These are phyloP conservation scores for Sugiyamaella marilandica DNA, from an alignment of 805 yeast genomes.

Conservation along the genomic window DNA sequence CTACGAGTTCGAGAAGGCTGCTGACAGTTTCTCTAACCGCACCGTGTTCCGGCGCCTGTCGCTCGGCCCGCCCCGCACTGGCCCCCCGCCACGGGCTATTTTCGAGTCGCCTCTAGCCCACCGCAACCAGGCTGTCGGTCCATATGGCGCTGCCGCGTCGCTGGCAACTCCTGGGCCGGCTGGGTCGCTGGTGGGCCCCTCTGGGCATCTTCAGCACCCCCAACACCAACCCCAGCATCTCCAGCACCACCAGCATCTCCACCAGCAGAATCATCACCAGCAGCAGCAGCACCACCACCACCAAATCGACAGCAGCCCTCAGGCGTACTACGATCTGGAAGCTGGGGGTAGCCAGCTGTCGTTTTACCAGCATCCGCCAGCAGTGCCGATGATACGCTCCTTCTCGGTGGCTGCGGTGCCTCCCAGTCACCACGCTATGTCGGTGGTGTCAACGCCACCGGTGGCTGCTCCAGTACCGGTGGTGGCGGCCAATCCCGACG, in stretches of 20 bases:
- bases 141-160: too few relatives aligned
- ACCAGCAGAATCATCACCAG: neutral
- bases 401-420: constrained; percentile 20
- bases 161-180: too few relatives aligned
- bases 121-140: neutral
- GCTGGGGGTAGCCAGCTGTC: neutral
- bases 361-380: constrained; percentile 5
- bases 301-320: neutral
- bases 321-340: constrained; percentile 1
- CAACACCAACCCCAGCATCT: too few relatives aligned
- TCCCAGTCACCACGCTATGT: constrained; percentile 5
- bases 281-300: neutral
- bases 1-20: constrained; percentile 34
- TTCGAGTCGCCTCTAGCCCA: constrained; percentile 12
- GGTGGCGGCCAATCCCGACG: constrained; percentile 2
- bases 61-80: neutral
- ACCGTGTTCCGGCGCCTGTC: constrained; percentile 33
- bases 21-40: constrained; percentile 33
- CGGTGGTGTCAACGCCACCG: constrained; percentile 1
- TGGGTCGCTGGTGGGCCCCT: neutral
- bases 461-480: constrained; percentile 5
- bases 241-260: too few relatives aligned
- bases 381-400: constrained; percentile 18
- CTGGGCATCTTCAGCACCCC: too few relatives aligned
- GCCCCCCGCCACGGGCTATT: neutral